A percentile compares a stretch with the other conserved stretches of the same genome.
phyloP scores from a whole-genome alignment of 352 stramenopile genomes.

The Phytophthora litchii region DNA sequence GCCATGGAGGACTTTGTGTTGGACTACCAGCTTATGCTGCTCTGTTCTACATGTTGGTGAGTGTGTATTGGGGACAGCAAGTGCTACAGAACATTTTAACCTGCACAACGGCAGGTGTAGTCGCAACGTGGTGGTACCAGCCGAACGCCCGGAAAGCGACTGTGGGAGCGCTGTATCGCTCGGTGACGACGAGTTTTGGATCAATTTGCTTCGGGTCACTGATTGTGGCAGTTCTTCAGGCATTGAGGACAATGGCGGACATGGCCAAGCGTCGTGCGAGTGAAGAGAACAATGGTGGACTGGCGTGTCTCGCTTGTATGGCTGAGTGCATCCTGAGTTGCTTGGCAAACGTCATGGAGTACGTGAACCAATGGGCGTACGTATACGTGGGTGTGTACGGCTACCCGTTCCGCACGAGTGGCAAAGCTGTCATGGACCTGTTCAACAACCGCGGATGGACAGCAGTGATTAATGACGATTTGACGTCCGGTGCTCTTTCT shows the following conservation, averaged over 20 bases:
- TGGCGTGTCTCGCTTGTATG: slow-evolving; percentile 86
- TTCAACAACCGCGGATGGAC: slow-evolving; percentile 89
- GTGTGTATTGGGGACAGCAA: slow-evolving; percentile 86
- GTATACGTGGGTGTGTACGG: slow-evolving; percentile 92
- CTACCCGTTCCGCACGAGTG: slow-evolving; percentile 84
- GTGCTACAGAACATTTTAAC: slow-evolving; percentile 87
- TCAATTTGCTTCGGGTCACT: slow-evolving; percentile 88
- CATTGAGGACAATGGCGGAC: slow-evolving; percentile 74
- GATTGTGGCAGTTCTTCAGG: slow-evolving; percentile 87
- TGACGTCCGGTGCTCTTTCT: slow-evolving; percentile 79
- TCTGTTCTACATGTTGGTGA: slow-evolving; percentile 85
- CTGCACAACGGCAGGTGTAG: slow-evolving; percentile 77
- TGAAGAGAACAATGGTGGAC: slow-evolving; percentile 75
- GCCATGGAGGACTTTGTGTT: slow-evolving; percentile 59
- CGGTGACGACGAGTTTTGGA: slow-evolving; percentile 78
- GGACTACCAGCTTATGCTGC: slow-evolving; percentile 58
- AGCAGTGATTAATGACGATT: slow-evolving; percentile 90
- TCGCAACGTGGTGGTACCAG: slow-evolving; percentile 89
- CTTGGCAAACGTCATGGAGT: slow-evolving; percentile 88
- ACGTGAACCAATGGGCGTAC: slow-evolving; percentile 92
- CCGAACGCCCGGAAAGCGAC: slow-evolving; percentile 59
- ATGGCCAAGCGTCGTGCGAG: slow-evolving; percentile 69
- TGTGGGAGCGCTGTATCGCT: slow-evolving; percentile 75
- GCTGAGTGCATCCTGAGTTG: slow-evolving; percentile 88
- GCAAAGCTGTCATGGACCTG: slow-evolving; percentile 89